phyloP scores from a whole-genome alignment of 1,139 yeast species.

The Arxiozyma telluris region DNA sequence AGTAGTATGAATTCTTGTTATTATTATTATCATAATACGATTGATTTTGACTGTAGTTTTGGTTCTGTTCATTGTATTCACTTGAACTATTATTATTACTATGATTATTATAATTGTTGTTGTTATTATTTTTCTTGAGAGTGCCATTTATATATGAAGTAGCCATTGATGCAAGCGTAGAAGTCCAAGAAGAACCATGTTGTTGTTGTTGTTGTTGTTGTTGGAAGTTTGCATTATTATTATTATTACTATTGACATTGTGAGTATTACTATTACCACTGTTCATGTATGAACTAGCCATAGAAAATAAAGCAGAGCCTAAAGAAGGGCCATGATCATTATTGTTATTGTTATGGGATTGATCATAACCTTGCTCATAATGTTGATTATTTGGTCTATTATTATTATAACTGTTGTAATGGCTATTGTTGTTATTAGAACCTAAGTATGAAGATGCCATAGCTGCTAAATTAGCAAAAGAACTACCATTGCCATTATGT shows the following conservation, averaged over 20 bases:
- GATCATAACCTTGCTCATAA: constrained; percentile 1
- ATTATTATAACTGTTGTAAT: no score
- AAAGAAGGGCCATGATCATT: constrained; percentile 1
- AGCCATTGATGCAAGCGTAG: constrained; percentile 5
- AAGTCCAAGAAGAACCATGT: constrained; percentile 1
- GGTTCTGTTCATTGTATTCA: neutral
- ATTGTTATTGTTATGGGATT: neutral
- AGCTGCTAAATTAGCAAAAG: constrained; percentile 8
- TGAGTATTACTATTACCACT: constrained; percentile 1
- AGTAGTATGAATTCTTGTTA: neutral
- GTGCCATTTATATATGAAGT: constrained; percentile 1
- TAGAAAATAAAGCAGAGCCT: constrained; percentile 10
- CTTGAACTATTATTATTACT: constrained; percentile 2
- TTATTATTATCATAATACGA: neutral
- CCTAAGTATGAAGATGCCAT: constrained; percentile 9
- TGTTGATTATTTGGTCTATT: neutral
- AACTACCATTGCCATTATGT: constrained; percentile 10
- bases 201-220: constrained; percentile 5
- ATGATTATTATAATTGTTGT: neutral
- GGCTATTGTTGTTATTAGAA: neutral
- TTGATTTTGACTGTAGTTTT: neutral
- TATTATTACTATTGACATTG: neutral
- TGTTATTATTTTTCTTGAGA: neutral
- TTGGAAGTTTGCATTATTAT: neutral
- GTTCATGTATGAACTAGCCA: constrained; percentile 10